A percentile compares a stretch with the other conserved stretches of the same genome.
Evolutionary conservation across 495 filamentous ascomycete genomes (phyloP).

Genomic region (Margaritispora aquatica): DNA sequence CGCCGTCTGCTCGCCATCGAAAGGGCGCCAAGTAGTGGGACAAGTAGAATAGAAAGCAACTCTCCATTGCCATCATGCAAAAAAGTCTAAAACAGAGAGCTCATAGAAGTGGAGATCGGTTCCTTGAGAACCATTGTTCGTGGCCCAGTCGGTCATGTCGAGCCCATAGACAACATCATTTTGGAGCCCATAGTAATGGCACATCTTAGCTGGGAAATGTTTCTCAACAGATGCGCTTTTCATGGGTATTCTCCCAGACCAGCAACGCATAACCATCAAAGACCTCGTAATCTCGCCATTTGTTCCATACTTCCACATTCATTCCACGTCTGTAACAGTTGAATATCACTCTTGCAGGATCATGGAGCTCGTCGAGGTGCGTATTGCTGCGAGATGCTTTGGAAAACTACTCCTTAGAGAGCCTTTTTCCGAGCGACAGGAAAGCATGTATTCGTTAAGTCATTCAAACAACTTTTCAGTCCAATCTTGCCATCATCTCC

Average conservation of each 20-base stretch:
- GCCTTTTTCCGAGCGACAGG: slow-evolving; percentile 18
- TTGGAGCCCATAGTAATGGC: slow-evolving; percentile 13
- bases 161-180: slow-evolving; percentile 5
- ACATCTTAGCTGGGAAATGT: slow-evolving; percentile 16
- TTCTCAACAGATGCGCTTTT: slow-evolving; percentile 19
- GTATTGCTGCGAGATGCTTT: slow-evolving; percentile 20
- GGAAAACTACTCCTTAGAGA: slow-evolving; percentile 14
- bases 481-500: slow-evolving; percentile 96
- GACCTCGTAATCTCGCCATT: slow-evolving; percentile 16
- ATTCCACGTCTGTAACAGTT: slow-evolving; percentile 22
- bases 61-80: slow-evolving; percentile 25
- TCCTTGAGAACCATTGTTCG: slow-evolving; percentile 10
- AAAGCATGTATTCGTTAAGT: slow-evolving; percentile 26
- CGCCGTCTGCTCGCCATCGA: slow-evolving; percentile 18
- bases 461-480: slow-evolving; percentile 51
- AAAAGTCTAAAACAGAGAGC: slow-evolving; percentile 24
- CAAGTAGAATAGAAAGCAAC: slow-evolving; percentile 30
- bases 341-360: slow-evolving; percentile 24
- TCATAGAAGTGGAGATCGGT: slow-evolving; percentile 14
- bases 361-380: slow-evolving; percentile 22
- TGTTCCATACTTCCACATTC: slow-evolving; percentile 22
- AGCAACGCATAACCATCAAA: slow-evolving; percentile 25
- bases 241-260: slow-evolving; percentile 23
- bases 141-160: slow-evolving; percentile 16
- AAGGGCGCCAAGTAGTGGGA: slow-evolving; percentile 23